phyloP scores from a whole-genome alignment of 768 basidiomycete species.

The Tulasnella sp. region DNA sequence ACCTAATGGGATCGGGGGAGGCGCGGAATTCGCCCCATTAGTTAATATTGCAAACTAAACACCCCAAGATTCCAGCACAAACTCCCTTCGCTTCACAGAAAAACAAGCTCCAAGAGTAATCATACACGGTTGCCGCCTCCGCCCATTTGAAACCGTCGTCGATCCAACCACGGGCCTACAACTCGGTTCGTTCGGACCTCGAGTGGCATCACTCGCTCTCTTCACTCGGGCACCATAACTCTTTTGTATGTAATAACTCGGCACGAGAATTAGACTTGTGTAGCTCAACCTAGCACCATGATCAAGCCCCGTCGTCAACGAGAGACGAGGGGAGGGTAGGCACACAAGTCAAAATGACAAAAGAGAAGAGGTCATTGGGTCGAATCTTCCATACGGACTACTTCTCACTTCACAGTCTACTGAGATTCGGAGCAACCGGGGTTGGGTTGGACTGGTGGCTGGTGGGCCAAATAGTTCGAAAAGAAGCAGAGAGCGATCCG shows the following conservation, averaged over 20 bases:
- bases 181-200: neutral
- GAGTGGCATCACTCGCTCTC: neutral
- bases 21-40: neutral
- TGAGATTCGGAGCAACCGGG: neutral
- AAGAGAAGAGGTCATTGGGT: neutral
- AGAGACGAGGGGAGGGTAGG: neutral
- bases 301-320: slow-evolving; percentile 2
- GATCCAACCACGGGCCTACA: neutral
- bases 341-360: neutral
- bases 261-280: slow-evolving; percentile 5
- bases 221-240: neutral
- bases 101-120: neutral
- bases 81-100: neutral
- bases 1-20: neutral
- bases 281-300: neutral
- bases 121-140: slow-evolving; percentile 1
- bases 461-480: neutral
- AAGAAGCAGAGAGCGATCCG: neutral
- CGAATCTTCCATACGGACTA: neutral
- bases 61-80: neutral
- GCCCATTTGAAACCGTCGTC: neutral
- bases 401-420: neutral
- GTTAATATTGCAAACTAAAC: neutral
- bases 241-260: neutral
- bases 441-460: neutral